These are phyloP conservation scores for Melocanna baccifera DNA, from an alignment of 176 grass and related monocot genomes.

Conservation along the genomic window DNA sequence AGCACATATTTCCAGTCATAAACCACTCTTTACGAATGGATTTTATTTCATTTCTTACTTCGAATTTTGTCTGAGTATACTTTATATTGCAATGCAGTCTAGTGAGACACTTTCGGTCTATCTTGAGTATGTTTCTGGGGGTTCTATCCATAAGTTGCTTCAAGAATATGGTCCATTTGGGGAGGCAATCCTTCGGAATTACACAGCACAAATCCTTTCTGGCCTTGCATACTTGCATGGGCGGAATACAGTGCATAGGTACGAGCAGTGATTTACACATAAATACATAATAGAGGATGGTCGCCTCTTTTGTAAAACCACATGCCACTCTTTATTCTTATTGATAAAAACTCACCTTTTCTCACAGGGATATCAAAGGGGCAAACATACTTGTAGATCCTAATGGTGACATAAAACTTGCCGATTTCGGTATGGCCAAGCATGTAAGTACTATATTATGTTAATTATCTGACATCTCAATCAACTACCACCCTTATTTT, in stretches of 20 bases:
- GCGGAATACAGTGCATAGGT: constrained; percentile 95
- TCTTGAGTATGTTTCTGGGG: constrained; percentile 93
- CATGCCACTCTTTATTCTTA: constrained; percentile 4
- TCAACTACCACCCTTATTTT: neutral
- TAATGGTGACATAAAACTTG: constrained; percentile 91
- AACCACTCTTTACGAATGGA: neutral
- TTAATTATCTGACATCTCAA: neutral
- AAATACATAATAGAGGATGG: neutral
- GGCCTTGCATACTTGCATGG: constrained; percentile 91
- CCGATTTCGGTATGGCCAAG: constrained; percentile 99
- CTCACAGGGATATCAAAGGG: constrained; percentile 86
- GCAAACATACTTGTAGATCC: constrained; percentile 99
- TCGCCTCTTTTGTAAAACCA: neutral
- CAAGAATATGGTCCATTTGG: constrained; percentile 82
- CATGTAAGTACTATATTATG: constrained; percentile 56
- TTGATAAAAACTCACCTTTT: constrained; percentile 12
- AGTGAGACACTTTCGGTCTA: constrained; percentile 83
- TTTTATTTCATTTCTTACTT: neutral
- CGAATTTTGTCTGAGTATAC: neutral
- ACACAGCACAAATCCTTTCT: constrained; percentile 88
- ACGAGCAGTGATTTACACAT: constrained; percentile 7
- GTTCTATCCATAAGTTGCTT: constrained; percentile 95
- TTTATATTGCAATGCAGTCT: constrained; percentile 46
- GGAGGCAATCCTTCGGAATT: constrained; percentile 77
- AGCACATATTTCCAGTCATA: neutral